phyloP scores from a whole-genome alignment of 2,329 filamentous ascomycete species.

The Diplodia seriata region DNA sequence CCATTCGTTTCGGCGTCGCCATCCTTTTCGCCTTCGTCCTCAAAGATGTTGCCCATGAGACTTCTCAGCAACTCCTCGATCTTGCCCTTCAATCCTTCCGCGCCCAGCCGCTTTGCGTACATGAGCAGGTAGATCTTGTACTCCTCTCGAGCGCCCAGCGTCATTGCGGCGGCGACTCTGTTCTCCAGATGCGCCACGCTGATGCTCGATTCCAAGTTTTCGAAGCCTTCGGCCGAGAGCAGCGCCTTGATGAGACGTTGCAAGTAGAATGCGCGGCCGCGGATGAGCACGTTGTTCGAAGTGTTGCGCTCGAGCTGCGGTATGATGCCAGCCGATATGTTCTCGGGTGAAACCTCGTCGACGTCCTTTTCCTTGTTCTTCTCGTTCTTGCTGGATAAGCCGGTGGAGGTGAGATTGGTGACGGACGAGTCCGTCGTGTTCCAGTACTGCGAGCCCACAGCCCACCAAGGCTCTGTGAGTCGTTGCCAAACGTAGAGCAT shows the following conservation, averaged over 20 bases:
- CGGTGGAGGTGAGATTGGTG: constrained; percentile 75
- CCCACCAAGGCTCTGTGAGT: constrained; percentile 98
- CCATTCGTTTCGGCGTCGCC: constrained; percentile 38
- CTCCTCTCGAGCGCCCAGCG: constrained; percentile 85
- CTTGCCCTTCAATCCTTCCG: constrained; percentile 84
- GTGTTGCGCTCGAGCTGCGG: constrained; percentile 93
- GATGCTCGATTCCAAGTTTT: constrained; percentile 87
- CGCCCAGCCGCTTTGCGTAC: constrained; percentile 95
- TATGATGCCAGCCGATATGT: constrained; percentile 88
- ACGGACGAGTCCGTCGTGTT: constrained; percentile 94
- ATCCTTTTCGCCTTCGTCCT: constrained; percentile 58
- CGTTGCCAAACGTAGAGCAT: constrained; percentile 91
- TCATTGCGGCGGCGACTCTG: constrained; percentile 84
- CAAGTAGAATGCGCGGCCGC: constrained; percentile 88
- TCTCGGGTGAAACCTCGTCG: constrained; percentile 60
- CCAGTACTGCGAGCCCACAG: constrained; percentile 97
- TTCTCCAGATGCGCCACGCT: constrained; percentile 97
- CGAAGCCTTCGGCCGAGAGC: constrained; percentile 86
- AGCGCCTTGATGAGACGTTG: constrained; percentile 90
- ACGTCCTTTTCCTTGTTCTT: constrained; percentile 48
- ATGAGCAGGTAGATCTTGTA: constrained; percentile 96
- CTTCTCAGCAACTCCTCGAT: constrained; percentile 90
- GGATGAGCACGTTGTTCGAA: constrained; percentile 88
- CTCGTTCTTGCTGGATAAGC: constrained; percentile 41
- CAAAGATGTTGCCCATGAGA: constrained; percentile 73